Percentiles rank a stretch among this genome's conserved stretches.
Evolutionary conservation across 805 yeast species (phyloP).

Genomic region (Cyberlindnera sargentensis): DNA sequence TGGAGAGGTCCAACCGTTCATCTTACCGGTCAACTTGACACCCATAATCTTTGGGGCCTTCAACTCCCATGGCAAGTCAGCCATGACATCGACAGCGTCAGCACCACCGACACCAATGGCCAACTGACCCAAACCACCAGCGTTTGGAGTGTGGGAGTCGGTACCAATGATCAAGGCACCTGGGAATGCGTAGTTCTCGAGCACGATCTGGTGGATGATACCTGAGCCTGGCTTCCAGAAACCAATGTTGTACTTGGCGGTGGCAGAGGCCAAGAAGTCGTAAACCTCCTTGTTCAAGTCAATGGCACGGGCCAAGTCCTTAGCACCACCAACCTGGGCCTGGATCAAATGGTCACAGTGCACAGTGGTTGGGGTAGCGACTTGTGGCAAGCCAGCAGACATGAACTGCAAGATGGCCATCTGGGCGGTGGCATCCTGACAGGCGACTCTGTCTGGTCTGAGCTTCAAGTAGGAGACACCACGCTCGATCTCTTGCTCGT

Average conservation of each 20-base stretch:
- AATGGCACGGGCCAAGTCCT: slow-evolving; percentile 81
- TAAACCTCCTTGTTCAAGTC: slow-evolving; percentile 90
- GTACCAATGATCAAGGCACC: slow-evolving; percentile 96
- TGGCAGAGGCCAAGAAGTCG: slow-evolving; percentile 83
- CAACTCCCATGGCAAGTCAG: slow-evolving; percentile 93
- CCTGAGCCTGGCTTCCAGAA: slow-evolving; percentile 99
- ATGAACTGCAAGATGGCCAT: slow-evolving; percentile 96
- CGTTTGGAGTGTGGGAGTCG: slow-evolving; percentile 98
- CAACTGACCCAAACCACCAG: slow-evolving; percentile 96
- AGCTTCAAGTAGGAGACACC: slow-evolving; percentile 89
- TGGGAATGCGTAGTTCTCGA: slow-evolving; percentile 96
- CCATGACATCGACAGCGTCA: slow-evolving; percentile 96
- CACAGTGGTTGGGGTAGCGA: slow-evolving; percentile 92
- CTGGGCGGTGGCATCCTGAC: slow-evolving; percentile 99
- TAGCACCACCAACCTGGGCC: slow-evolving; percentile 86
- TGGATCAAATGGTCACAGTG: slow-evolving; percentile 98
- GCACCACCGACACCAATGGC: slow-evolving; percentile 99
- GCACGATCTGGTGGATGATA: slow-evolving; percentile 92
- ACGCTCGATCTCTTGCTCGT: slow-evolving; percentile 75
- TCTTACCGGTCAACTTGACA: slow-evolving; percentile 85
- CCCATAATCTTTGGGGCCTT: slow-evolving; percentile 96
- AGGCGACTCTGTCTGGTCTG: slow-evolving; percentile 96
- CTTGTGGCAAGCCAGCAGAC: slow-evolving; percentile 89
- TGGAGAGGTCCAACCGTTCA: slow-evolving; percentile 96
- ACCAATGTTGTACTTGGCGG: slow-evolving; percentile 93